Evolutionary conservation across 768 basidiomycete genomes (phyloP).

Genomic region (Boletus subcaerulescens): DNA sequence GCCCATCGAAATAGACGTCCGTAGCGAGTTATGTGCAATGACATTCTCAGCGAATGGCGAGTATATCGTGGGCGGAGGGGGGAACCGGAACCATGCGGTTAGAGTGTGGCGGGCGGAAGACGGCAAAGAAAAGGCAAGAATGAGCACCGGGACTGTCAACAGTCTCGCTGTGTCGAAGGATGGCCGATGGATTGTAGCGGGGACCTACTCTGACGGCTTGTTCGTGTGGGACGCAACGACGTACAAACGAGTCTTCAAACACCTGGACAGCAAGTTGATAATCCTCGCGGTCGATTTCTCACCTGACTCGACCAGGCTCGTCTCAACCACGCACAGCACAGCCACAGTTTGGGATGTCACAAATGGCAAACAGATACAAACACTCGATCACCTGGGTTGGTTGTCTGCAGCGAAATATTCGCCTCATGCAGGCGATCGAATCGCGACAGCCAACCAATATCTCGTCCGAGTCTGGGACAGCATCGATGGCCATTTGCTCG

Average conservation of each 20-base stretch:
- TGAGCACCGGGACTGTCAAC: fast-evolving
- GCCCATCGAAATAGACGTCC: background rate
- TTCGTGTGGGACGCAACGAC: background rate
- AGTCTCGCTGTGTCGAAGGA: background rate
- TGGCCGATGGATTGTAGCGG: background rate
- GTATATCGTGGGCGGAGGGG: background rate
- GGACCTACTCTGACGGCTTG: background rate
- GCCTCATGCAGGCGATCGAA: too few relatives aligned
- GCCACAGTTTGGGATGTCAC: background rate
- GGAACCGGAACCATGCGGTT: background rate
- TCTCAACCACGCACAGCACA: background rate
- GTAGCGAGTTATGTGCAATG: background rate
- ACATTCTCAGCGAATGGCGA: background rate
- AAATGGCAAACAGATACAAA: background rate
- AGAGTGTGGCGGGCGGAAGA: background rate
- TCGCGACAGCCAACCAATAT: too few relatives aligned
- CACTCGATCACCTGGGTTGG: too few relatives aligned
- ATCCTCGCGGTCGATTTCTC: background rate
- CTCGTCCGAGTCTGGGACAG: too few relatives aligned
- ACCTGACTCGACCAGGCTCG: background rate
- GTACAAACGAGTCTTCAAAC: background rate
- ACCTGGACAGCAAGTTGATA: too few relatives aligned
- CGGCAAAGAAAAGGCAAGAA: too few relatives aligned
- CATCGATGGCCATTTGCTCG: too few relatives aligned
- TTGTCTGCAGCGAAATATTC: background rate